Base-by-base conservation (phyloP, 768 basidiomycete genomes). In the Amanita pallidorosea region DNA sequence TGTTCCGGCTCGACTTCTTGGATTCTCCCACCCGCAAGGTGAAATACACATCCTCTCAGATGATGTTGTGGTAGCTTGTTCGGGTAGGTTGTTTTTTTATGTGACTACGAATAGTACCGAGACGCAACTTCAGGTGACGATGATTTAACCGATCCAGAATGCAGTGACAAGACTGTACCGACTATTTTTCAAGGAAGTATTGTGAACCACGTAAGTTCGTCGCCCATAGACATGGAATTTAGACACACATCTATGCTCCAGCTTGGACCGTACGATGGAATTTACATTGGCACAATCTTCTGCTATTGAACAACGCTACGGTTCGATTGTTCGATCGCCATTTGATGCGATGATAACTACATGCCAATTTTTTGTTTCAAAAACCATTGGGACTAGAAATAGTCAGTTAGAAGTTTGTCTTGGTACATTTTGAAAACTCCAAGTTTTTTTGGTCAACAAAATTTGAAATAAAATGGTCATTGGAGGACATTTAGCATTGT, bases 141-240 rank as follows among this genome's bases (percentile, higher is more conserved):
- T 58, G 75, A 85, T 54, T 69, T 69, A 5, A 72, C 67, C 12
- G 76, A 79, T 49, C 18, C 67, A 11, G 65, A 75, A 49, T 85
- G 84, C 63, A 73, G 73, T 29, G 75, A 78, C 49, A 57, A 60
- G 35, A 69, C 72, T 4, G 81, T 83, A 9, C 78, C 79, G 1
- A 77, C 72, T 55, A 61, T 85, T 47, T 57, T 77, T 8, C 66
- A 58, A 3, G 72, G 77, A 22, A 61, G 79, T 49, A 66, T 77
- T 41, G 46, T 73, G 5, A 58, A 85, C 58, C 84, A 87, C 62
- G 68, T 71, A 48, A 53, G 68, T 59, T 18, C 9, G 13, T 33
- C 7, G 9, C 5, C 44, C 5, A 43, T 36, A 13, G 9, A n/a
- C 33, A 18, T 4, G 31, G 11, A 34, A 27, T 20, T 22, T 17